Conservation (phyloP, 225 moss, liverwort and hornwort species). For the Physcomitrellopsis africana region DNA sequence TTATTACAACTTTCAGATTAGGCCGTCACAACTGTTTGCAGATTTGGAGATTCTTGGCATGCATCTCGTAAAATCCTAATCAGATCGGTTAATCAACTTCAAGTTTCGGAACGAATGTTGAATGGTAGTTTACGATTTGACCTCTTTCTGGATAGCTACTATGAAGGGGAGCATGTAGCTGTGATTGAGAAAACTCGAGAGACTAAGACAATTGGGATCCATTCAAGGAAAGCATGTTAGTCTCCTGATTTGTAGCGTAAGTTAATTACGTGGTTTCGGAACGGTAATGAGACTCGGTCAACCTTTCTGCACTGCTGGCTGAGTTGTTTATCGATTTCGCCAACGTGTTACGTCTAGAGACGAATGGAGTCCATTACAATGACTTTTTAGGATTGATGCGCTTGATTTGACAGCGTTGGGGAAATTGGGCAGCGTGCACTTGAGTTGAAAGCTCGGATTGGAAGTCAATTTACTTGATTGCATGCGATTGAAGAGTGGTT, state of each 20-base stretch:
- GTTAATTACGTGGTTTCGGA: no score
- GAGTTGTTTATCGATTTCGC: slow-evolving; percentile 2
- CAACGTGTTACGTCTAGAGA: neutral
- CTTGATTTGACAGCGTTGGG: slow-evolving; percentile 23
- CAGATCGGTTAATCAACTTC: neutral
- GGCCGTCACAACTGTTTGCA: no score
- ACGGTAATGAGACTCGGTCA: slow-evolving; percentile 30
- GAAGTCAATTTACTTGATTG: neutral
- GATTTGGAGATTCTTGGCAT: neutral
- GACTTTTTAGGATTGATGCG: neutral
- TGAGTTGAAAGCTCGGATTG: neutral
- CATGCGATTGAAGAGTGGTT: neutral
- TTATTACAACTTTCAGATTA: neutral
- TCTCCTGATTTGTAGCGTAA: slow-evolving; percentile 5
- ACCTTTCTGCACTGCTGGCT: slow-evolving; percentile 10
- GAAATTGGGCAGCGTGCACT: neutral
- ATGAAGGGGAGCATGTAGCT: neutral
- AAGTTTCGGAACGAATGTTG: neutral
- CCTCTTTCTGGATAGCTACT: slow-evolving; percentile 20
- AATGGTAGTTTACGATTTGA: slow-evolving; percentile 11
- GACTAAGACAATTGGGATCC: neutral
- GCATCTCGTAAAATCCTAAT: neutral
- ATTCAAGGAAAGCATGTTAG: neutral
- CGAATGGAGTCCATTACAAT: neutral
- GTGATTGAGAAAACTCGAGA: neutral